Conservation (phyloP, 768 basidiomycete species). For the Inosperma sp. region DNA sequence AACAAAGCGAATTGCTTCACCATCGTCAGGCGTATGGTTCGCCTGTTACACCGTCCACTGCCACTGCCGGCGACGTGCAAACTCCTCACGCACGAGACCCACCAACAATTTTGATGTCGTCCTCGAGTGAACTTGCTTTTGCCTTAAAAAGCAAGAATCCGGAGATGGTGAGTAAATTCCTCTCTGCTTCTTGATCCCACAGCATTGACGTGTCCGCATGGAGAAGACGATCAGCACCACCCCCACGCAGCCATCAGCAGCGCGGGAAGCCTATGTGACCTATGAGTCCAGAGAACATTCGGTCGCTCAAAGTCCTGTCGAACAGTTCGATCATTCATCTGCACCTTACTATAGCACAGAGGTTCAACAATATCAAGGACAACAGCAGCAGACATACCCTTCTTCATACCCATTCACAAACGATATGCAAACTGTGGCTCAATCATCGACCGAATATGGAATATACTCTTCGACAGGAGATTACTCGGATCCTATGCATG, state of each 20-base stretch:
- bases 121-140: constrained; percentile 19
- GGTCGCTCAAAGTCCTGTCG: background rate
- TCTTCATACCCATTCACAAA: background rate
- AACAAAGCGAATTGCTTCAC: constrained; percentile 13
- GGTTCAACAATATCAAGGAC: constrained; percentile 5
- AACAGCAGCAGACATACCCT: constrained; percentile 1
- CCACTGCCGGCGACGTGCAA: constrained; percentile 19
- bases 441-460: constrained; percentile 5
- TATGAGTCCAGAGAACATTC: constrained; percentile 1
- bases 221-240: background rate
- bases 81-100: constrained; percentile 21
- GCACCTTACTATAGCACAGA: constrained; percentile 1
- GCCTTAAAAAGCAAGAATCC: background rate
- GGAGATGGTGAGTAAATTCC: background rate
- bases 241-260: constrained; percentile 6
- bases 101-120: constrained; percentile 19
- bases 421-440: background rate
- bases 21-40: constrained; percentile 16
- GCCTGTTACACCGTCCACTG: constrained; percentile 23
- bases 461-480: background rate
- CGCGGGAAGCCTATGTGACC: constrained; percentile 7
- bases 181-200: background rate
- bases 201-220: background rate
- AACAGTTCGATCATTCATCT: constrained; percentile 2
- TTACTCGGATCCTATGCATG: constrained; percentile 5